Percentiles rank a stretch among this genome's conserved stretches.
Conservation (phyloP, 2,329 filamentous ascomycete species). For the Scortechinia acanthostroma region DNA sequence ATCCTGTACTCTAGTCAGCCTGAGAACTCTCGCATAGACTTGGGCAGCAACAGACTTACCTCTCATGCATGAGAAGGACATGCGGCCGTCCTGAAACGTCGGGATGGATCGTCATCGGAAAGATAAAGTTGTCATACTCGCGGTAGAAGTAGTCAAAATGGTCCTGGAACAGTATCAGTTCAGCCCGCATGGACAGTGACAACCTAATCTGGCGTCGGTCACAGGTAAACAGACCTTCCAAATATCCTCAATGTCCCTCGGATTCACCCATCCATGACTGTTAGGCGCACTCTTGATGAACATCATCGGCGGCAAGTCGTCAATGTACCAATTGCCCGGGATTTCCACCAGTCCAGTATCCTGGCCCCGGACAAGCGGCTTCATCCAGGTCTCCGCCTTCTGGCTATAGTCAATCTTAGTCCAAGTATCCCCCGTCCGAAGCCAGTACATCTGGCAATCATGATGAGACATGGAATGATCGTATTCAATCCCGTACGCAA, state of each 20-base stretch:
- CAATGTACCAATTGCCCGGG: background rate
- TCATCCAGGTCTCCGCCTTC: background rate
- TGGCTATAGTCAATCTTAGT: background rate
- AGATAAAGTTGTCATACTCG: background rate
- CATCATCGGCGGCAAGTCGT: background rate
- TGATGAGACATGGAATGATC: background rate
- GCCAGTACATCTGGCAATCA: background rate
- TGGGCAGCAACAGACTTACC: background rate
- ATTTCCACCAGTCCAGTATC: background rate
- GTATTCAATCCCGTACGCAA: background rate
- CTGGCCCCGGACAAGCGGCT: background rate
- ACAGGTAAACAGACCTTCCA: background rate
- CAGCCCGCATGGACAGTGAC: no score
- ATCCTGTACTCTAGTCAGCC: background rate
- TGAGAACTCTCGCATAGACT: background rate
- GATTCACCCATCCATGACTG: background rate
- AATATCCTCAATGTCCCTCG: background rate
- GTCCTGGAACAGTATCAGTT: no score
- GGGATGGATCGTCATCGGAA: slow-evolving; percentile 1
- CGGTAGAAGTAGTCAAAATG: background rate
- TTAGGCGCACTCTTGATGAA: background rate
- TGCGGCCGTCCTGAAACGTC: background rate
- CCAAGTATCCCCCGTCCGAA: background rate
- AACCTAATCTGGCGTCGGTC: no score
- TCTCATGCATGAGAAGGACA: background rate